Base-by-base conservation (phyloP, 2,329 filamentous ascomycete species). In the Graphium sp. region DNA sequence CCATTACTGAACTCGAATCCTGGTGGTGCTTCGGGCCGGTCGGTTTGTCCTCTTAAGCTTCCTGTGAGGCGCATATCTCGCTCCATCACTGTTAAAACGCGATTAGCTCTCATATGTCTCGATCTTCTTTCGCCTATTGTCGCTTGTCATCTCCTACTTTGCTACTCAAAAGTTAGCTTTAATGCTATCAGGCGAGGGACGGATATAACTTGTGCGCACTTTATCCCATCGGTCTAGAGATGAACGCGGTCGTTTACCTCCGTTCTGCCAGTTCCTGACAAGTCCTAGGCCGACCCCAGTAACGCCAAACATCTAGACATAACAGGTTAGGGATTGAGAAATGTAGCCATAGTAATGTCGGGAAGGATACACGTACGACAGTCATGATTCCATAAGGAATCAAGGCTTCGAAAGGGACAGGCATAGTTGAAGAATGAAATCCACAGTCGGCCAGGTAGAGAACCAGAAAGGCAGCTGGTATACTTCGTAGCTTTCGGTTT, bases 301-400 rank as follows among this genome's bases (percentile, higher is more conserved):
- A 33, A 62, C 51, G 35, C 67, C 66, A 38, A 74, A 75, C 70
- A 74, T 74, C 70, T 75, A 43, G 6, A 14, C 18, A 22, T 22
- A 12, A 5, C n/a, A 15, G 21, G 15, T 28, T 22, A 28, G 26
- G 18, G 21, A n/a, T 12, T 6, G 18, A 11, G n/a, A n/a, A 27
- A 19, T 18, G 8, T 18, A n/a, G 9, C 13, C 3, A 10, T 18
- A n/a, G 11, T 8, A 6, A 11, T 13, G 13, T 33, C 28, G 30
- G 27, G 33, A n/a, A 17, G 24, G 27, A 29, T 28, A 14, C 6
- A 48, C 66, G 50, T 60, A 74, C 69, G 44, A 51, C 58, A 41
- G 68, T 49, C 49, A 74, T 66, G 58, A 75, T 73, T 49, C 55
- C 70, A 50, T 74, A 74, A 24, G 70, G 69, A 50, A 75, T 56